phyloP scores from a whole-genome alignment of 257 asterid species.

The Solanum pinnatisectum region DNA sequence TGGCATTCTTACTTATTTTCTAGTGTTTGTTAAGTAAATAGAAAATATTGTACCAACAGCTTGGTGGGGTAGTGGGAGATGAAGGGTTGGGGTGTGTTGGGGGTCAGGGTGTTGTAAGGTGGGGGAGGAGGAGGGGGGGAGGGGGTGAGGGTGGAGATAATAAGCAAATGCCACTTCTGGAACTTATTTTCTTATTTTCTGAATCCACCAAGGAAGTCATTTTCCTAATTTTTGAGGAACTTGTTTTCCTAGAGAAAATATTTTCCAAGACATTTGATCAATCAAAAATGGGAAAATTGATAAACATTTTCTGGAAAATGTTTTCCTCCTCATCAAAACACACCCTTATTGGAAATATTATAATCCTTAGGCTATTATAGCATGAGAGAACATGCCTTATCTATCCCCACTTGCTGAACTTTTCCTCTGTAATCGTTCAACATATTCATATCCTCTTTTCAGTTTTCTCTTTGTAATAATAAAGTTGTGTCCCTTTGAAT shows the following conservation, averaged over 20 bases:
- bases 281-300: neutral
- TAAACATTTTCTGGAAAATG: neutral
- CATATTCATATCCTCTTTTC: neutral
- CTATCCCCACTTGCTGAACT: neutral
- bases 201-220: neutral
- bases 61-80: neutral
- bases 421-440: neutral
- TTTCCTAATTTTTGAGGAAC: neutral
- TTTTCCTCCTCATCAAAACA: neutral
- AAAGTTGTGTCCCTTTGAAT: neutral
- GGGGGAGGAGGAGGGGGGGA: neutral
- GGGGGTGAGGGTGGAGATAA: neutral
- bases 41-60: neutral
- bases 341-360: neutral
- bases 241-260: neutral
- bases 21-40: neutral
- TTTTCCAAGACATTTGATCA: neutral
- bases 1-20: neutral
- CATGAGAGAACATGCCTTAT: neutral
- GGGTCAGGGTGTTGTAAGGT: neutral
- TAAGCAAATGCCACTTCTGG: neutral
- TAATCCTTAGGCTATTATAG: neutral
- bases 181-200: neutral
- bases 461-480: neutral
- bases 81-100: neutral